Base-by-base conservation (phyloP, 441 rosid species). In the Breynia disticha region DNA sequence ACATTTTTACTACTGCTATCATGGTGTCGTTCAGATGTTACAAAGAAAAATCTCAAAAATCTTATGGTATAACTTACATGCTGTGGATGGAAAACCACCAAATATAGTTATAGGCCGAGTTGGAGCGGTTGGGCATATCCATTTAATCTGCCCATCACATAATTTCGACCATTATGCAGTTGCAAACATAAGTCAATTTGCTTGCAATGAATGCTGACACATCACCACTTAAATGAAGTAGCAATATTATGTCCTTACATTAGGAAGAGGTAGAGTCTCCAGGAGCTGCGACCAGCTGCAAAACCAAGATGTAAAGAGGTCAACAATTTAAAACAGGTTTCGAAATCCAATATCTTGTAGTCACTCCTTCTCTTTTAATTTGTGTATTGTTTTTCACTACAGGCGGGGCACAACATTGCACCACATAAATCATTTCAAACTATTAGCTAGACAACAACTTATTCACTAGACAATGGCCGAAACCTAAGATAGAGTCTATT, bases 61-160 rank as follows among this genome's bases (percentile, higher is more conserved):
- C 19, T 21, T 17, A 24, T 28, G 51, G 11, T 17, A 68, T 14
- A 63, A 54, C 93, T 75, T 74, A 88, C 98, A 93, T 57, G 96
- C 95, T 59, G 94, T 86, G 62, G 95, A 82, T 32, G 88, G 91
- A 64, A 88, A 88, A 67, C 98, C 96, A 60, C 97, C 91, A 57
- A 93, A 78, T 56, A 84, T 54, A 55, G 78, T 68, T 61, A 93
- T 69, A 1, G 97, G 95, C 46, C 62, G 94, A 58, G 88, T 79
- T 55, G 98, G 97, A 63, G 98, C 91, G 56, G 97, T 93, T 12
- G 97, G 98, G 71, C 95, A 93, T 56, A 93, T 84, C 98, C 98
- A 93, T 67, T 88, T 93, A 66, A 93, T 80, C 98, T 93, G 82
- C 15, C n/a, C 28, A 71, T 43, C 41, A 65, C 24, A 57, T 12